Evolutionary conservation across 2,329 filamentous ascomycete species (phyloP).

Genomic region (Arthrinium phaeospermum): DNA sequence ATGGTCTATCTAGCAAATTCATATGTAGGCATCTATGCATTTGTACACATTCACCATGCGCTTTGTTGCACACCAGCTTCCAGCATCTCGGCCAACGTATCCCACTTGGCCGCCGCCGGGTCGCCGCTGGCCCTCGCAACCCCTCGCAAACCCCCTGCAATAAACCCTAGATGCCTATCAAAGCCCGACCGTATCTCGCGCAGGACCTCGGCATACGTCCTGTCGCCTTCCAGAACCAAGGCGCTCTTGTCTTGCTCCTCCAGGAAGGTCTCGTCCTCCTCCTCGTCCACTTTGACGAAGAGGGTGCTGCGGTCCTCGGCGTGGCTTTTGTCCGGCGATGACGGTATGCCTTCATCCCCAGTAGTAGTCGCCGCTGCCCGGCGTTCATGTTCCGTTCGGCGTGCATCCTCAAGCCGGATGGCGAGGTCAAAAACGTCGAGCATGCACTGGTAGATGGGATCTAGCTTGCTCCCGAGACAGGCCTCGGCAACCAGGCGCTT

Average conservation of each 20-base stretch:
- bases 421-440: constrained; percentile 79
- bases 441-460: constrained; percentile 73
- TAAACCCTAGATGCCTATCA: constrained; percentile 70
- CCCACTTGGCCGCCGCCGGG: constrained; percentile 67
- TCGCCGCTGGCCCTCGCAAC: constrained; percentile 77
- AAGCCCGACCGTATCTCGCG: constrained; percentile 66
- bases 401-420: constrained; percentile 70
- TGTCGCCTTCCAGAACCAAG: constrained; percentile 41
- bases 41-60: neutral
- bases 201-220: constrained; percentile 59
- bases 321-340: neutral
- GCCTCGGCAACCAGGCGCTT: constrained; percentile 69
- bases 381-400: constrained; percentile 46
- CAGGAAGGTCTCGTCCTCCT: constrained; percentile 40
- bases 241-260: constrained; percentile 36
- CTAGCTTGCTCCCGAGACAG: constrained; percentile 71
- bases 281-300: constrained; percentile 36
- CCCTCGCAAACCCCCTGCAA: constrained; percentile 74
- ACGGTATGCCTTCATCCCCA: neutral
- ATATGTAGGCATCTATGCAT: neutral
- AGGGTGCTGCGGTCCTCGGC: constrained; percentile 23
- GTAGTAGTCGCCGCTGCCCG: constrained; percentile 45
- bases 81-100: constrained; percentile 80
- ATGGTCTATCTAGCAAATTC: neutral
- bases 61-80: constrained; percentile 51